Evolutionary conservation across 2,329 filamentous ascomycete genomes (phyloP).

Genomic region (Alternaria metachromatica): DNA sequence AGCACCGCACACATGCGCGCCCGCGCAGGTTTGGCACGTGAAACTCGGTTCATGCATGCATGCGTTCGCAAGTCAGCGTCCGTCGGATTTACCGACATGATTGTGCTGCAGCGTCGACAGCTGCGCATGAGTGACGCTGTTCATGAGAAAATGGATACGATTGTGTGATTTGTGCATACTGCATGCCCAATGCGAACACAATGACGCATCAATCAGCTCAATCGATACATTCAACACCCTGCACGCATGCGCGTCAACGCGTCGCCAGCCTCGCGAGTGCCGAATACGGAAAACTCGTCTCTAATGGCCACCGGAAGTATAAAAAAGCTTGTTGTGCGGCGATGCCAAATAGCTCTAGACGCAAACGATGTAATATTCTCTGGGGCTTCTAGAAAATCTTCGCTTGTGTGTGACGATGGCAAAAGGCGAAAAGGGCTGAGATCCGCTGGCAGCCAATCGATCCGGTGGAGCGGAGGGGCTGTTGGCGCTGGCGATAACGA

Average conservation of each 20-base stretch:
- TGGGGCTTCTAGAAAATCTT: constrained; percentile 5
- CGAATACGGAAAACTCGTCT: background rate
- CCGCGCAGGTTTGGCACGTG: constrained; percentile 6
- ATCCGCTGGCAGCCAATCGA: background rate
- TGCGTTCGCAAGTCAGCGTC: background rate
- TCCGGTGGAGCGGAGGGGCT: background rate
- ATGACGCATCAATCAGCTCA: background rate
- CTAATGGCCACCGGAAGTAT: background rate
- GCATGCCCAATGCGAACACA: background rate
- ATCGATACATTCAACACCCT: constrained; percentile 1
- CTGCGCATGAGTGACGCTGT: background rate
- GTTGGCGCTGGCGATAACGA: background rate
- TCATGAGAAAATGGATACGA: background rate
- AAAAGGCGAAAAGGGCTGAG: background rate
- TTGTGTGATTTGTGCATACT: background rate
- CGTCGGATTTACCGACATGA: background rate
- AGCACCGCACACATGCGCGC: background rate
- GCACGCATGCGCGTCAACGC: constrained; percentile 8
- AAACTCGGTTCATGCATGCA: constrained; percentile 6
- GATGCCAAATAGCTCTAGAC: background rate
- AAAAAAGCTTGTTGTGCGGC: background rate
- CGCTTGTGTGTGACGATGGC: background rate
- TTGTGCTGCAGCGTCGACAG: constrained; percentile 1
- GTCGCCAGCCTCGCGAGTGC: background rate
- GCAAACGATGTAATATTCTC: background rate